Conservation (phyloP, 169 alveolate species). For the Babesia divergens region DNA sequence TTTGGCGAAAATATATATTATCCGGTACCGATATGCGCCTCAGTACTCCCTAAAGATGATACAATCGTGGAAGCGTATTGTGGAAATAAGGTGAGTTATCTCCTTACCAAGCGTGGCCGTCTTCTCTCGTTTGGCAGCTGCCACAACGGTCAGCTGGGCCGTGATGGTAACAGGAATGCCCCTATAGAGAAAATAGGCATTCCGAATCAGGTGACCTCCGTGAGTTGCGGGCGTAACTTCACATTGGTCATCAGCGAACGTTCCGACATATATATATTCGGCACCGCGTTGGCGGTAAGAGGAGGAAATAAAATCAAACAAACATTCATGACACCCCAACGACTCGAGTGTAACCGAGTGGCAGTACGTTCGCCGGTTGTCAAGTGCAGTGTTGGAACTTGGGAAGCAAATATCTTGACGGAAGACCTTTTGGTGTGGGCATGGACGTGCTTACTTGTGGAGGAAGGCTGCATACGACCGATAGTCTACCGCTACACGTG, state of each 20-base stretch:
- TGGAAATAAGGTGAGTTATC: slow-evolving; percentile 51
- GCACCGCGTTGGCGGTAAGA: slow-evolving; percentile 42
- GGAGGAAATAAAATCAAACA: slow-evolving; percentile 5
- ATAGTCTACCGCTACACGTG: slow-evolving; percentile 42
- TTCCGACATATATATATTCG: slow-evolving; percentile 34
- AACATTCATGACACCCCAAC: slow-evolving; percentile 5
- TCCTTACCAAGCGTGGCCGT: slow-evolving; percentile 18
- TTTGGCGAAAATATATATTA: neutral
- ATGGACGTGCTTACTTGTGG: slow-evolving; percentile 30
- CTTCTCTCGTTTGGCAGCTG: slow-evolving; percentile 48
- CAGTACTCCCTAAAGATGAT: neutral
- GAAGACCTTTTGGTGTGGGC: slow-evolving; percentile 45
- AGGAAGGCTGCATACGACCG: slow-evolving; percentile 16
- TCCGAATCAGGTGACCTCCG: slow-evolving; percentile 4
- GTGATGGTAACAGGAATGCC: neutral
- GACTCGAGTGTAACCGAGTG: slow-evolving; percentile 16
- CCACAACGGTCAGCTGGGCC: slow-evolving; percentile 59
- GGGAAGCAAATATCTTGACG: slow-evolving; percentile 59
- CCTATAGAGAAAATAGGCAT: neutral
- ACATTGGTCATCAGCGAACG: slow-evolving; percentile 34
- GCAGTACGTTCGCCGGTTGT: slow-evolving; percentile 35
- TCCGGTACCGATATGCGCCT: slow-evolving; percentile 9
- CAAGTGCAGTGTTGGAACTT: slow-evolving; percentile 33
- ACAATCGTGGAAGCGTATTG: slow-evolving; percentile 7
- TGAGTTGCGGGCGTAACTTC: slow-evolving; percentile 40